A percentile compares a stretch with the other conserved stretches of the same genome.
These are phyloP conservation scores for Polytrichum commune DNA, from an alignment of 225 moss, liverwort and hornwort genomes.

Conservation along the genomic window DNA sequence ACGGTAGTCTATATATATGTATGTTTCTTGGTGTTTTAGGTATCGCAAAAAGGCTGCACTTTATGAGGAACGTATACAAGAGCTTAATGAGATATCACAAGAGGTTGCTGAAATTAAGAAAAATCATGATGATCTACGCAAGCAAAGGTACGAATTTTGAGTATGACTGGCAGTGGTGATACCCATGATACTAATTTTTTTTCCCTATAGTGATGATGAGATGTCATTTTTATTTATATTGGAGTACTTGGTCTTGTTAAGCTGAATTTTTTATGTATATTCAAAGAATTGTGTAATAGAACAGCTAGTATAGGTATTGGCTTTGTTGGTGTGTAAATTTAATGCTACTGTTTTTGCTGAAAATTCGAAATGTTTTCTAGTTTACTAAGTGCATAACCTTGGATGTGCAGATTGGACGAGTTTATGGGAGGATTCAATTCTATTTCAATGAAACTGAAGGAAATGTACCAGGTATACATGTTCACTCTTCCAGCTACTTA, in stretches of 20 bases:
- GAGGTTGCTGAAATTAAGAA: constrained; percentile 67
- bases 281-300: too few relatives aligned
- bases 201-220: too few relatives aligned
- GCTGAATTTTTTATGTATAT: too few relatives aligned
- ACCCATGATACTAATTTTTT: too few relatives aligned
- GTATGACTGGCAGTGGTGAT: neutral
- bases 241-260: too few relatives aligned
- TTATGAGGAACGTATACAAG: constrained; percentile 83
- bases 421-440: constrained; percentile 98
- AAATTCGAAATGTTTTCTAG: neutral
- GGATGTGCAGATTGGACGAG: constrained; percentile 71
- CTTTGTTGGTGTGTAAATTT: too few relatives aligned
- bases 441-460: constrained; percentile 93
- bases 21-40: constrained; percentile 25
- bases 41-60: constrained; percentile 71
- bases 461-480: constrained; percentile 89
- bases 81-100: constrained; percentile 70
- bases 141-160: constrained; percentile 55
- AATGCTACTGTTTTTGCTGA: too few relatives aligned
- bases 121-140: constrained; percentile 74
- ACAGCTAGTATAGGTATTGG: too few relatives aligned
- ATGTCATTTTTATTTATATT: too few relatives aligned
- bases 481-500: neutral
- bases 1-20: neutral
- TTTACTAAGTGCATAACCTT: neutral